Evolutionary conservation across 106 monocot genomes (phyloP).

Genomic region (Chionographis japonica): DNA sequence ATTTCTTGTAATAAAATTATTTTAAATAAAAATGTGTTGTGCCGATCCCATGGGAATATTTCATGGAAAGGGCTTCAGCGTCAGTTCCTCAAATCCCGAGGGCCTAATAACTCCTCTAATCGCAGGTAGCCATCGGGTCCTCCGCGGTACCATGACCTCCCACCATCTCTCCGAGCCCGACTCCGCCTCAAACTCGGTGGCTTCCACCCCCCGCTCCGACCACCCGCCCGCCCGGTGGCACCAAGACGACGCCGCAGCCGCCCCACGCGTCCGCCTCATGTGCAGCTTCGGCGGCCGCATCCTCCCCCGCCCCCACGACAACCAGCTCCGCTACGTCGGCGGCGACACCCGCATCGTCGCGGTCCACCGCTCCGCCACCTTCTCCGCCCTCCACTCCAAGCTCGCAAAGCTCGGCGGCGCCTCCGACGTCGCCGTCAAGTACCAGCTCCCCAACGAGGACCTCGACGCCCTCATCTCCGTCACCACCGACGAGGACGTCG

Average conservation of each 20-base stretch:
- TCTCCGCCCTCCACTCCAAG: constrained; percentile 45
- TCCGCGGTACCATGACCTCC: neutral
- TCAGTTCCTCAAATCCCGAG: no score
- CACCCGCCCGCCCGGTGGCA: constrained; percentile 10
- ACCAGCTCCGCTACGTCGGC: constrained; percentile 64
- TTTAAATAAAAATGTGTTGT: no score
- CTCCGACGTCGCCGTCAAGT: constrained; percentile 38
- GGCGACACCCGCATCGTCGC: constrained; percentile 53
- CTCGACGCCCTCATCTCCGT: constrained; percentile 80
- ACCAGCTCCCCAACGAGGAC: constrained; percentile 80
- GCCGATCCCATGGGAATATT: no score
- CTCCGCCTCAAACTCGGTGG: neutral
- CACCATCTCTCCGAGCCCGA: neutral
- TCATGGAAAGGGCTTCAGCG: no score
- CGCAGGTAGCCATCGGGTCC: no score
- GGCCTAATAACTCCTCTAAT: no score
- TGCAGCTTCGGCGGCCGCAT: constrained; percentile 70
- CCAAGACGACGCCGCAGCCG: constrained; percentile 1
- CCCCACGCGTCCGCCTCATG: constrained; percentile 46
- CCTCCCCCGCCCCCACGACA: constrained; percentile 55
- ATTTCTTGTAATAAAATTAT: no score
- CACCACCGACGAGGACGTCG: constrained; percentile 75
- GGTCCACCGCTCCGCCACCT: constrained; percentile 26
- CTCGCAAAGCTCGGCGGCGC: constrained; percentile 29
- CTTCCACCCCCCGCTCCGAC: neutral